A percentile compares a stretch with the other conserved stretches of the same genome.
Evolutionary conservation across 148 eudicot genomes (phyloP).

Genomic region (Selenicereus undatus): DNA sequence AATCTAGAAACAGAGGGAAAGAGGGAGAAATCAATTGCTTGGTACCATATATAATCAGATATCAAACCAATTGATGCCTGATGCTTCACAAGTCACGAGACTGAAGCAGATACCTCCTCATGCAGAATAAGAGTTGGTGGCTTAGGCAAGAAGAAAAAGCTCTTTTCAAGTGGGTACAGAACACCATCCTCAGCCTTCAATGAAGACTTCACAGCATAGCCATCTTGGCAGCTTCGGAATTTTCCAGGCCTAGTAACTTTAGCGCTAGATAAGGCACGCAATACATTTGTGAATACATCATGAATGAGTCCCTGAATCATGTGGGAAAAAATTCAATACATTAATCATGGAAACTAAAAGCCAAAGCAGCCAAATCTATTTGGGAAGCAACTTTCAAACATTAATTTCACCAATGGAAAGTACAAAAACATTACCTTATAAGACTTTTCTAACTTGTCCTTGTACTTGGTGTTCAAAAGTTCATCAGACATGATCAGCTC

Average conservation of each 20-base stretch:
- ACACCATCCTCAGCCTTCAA: conserved; percentile 97
- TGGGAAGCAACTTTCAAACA: background rate
- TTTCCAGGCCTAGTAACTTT: conserved; percentile 95
- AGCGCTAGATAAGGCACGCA: conserved; percentile 87
- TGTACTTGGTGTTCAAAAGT: conserved; percentile 66
- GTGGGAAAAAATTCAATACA: background rate
- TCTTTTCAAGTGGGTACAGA: conserved; percentile 93
- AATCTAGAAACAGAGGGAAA: conserved; percentile 38
- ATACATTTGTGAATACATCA: conserved; percentile 76
- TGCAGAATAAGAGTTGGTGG: conserved; percentile 97
- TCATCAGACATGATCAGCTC: conserved; percentile 68
- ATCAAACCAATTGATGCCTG: background rate
- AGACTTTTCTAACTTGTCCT: conserved; percentile 72
- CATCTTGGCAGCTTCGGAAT: conserved; percentile 91
- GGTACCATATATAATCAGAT: background rate
- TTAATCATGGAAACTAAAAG: background rate
- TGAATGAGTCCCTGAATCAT: conserved; percentile 77
- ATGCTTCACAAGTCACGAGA: background rate
- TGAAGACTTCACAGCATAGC: conserved; percentile 95
- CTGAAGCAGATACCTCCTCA: conserved; percentile 59
- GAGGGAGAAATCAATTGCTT: background rate
- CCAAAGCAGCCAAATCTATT: background rate
- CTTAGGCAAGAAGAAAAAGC: conserved; percentile 96
- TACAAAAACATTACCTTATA: conserved; percentile 55
- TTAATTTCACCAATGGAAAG: background rate